Percentiles rank a stretch among this genome's conserved stretches.
phyloP scores from a whole-genome alignment of 2,329 filamentous ascomycete genomes.

The Arachnomyces sp. region DNA sequence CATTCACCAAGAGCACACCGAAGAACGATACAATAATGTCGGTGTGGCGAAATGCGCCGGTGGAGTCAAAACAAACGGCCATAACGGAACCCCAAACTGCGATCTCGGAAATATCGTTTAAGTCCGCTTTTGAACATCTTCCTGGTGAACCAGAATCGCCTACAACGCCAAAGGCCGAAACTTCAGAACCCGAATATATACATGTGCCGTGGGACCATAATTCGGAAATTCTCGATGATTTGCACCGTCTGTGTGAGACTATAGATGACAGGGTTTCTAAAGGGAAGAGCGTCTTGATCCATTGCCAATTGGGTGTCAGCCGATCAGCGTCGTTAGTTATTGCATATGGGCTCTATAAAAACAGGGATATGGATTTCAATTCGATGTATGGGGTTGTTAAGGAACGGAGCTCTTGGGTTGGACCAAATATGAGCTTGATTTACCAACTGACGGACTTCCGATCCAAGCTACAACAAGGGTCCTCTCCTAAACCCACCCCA shows the following conservation, averaged over 20 bases:
- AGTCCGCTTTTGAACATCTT: conserved; percentile 41
- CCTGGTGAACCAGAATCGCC: conserved; percentile 21
- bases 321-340: conserved; percentile 60
- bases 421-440: conserved; percentile 62
- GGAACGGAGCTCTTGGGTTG: conserved; percentile 58
- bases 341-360: conserved; percentile 59
- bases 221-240: conserved; percentile 58
- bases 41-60: conserved; percentile 42
- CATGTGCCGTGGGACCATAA: conserved; percentile 62
- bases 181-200: conserved; percentile 53
- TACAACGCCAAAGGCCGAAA: conserved; percentile 24
- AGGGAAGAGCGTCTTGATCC: conserved; percentile 55
- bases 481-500: conserved; percentile 23
- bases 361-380: conserved; percentile 55
- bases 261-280: conserved; percentile 53
- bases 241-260: conserved; percentile 52
- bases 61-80: conserved; percentile 24
- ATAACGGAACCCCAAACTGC: conserved; percentile 38
- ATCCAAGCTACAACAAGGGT: conserved; percentile 28
- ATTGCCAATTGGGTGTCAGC: conserved; percentile 59
- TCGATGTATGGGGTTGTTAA: conserved; percentile 59
- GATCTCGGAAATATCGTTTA: conserved; percentile 40
- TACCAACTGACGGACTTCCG: conserved; percentile 61
- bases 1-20: conserved; percentile 36
- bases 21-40: conserved; percentile 35